Conservation (phyloP, 352 stramenopile genomes). For the Globisporangium spiculum region DNA sequence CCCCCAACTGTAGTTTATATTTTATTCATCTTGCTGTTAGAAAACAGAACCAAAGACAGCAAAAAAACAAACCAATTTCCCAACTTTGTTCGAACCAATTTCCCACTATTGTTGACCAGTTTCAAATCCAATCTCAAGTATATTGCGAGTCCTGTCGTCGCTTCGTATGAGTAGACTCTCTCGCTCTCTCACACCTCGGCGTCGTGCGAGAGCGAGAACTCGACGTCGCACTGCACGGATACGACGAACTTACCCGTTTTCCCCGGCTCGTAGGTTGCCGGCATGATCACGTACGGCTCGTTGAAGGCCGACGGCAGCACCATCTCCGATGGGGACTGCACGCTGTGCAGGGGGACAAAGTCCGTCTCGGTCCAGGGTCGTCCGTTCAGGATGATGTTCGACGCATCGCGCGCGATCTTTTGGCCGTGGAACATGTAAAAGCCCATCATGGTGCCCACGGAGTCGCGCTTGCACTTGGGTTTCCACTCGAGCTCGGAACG, state of each 20-base stretch:
- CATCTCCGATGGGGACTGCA: slow-evolving; percentile 68
- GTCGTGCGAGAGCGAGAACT: slow-evolving; percentile 67
- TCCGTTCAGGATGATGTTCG: slow-evolving; percentile 61
- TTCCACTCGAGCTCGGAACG: slow-evolving; percentile 84
- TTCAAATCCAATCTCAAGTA: too few species aligned
- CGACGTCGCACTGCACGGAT: slow-evolving; percentile 76
- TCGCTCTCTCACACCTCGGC: slow-evolving; percentile 12
- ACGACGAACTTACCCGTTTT: slow-evolving; percentile 82
- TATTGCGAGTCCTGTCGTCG: too few species aligned
- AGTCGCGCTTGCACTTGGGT: slow-evolving; percentile 75
- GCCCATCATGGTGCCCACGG: slow-evolving; percentile 87
- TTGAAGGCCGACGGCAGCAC: slow-evolving; percentile 70
- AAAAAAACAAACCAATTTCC: too few species aligned
- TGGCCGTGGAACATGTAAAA: slow-evolving; percentile 82
- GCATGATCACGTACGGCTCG: slow-evolving; percentile 85
- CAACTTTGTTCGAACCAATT: too few species aligned
- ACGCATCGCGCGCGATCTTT: slow-evolving; percentile 37
- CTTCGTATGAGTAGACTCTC: too few species aligned
- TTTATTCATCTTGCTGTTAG: too few species aligned
- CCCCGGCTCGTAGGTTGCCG: slow-evolving; percentile 82
- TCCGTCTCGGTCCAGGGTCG: slow-evolving; percentile 78
- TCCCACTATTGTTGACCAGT: too few species aligned
- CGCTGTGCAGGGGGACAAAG: slow-evolving; percentile 74
- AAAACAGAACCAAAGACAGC: too few species aligned
- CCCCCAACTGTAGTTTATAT: too few species aligned